Evolutionary conservation across 345 rosid species (phyloP).

Genomic region (Ceriops decandra): DNA sequence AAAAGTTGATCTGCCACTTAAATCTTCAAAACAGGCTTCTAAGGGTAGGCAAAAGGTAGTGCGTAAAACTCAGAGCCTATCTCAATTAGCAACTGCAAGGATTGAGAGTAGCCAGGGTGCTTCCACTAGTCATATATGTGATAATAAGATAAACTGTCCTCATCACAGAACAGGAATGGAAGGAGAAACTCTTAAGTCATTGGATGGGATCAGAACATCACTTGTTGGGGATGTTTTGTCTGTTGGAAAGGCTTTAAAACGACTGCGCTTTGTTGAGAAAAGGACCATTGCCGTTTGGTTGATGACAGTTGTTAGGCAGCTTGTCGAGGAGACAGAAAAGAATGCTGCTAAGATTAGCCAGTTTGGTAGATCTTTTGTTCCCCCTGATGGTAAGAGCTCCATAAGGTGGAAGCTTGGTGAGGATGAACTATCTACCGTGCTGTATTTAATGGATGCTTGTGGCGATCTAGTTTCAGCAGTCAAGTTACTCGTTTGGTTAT

Average conservation of each 20-base stretch:
- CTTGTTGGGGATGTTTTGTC: slow-evolving; percentile 53
- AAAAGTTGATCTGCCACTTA: slow-evolving; percentile 63
- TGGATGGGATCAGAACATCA: slow-evolving; percentile 49
- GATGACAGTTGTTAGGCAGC: slow-evolving; percentile 59
- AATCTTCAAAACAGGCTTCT: slow-evolving; percentile 64
- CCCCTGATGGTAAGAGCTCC: slow-evolving; percentile 56
- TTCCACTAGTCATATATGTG: slow-evolving; percentile 81
- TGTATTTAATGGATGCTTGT: slow-evolving; percentile 78
- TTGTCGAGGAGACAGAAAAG: slow-evolving; percentile 77
- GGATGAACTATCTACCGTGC: slow-evolving; percentile 72
- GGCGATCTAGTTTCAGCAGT: slow-evolving; percentile 65
- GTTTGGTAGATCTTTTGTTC: slow-evolving; percentile 46
- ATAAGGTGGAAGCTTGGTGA: slow-evolving; percentile 81
- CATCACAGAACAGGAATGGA: slow-evolving; percentile 65
- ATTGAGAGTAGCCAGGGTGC: slow-evolving; percentile 98
- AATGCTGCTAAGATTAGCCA: slow-evolving; percentile 56
- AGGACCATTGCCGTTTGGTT: slow-evolving; percentile 77
- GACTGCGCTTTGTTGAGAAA: slow-evolving; percentile 69
- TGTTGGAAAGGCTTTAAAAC: slow-evolving; percentile 69
- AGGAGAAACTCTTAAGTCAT: slow-evolving; percentile 52
- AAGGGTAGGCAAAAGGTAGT: slow-evolving; percentile 83
- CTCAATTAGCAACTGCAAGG: slow-evolving; percentile 89
- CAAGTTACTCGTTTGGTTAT: slow-evolving; percentile 85
- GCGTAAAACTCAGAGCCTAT: slow-evolving; percentile 84
- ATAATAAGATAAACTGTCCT: slow-evolving; percentile 61